phyloP scores from a whole-genome alignment of 2,329 filamentous ascomycete species.

The Pyrenophora tritici-repentis region DNA sequence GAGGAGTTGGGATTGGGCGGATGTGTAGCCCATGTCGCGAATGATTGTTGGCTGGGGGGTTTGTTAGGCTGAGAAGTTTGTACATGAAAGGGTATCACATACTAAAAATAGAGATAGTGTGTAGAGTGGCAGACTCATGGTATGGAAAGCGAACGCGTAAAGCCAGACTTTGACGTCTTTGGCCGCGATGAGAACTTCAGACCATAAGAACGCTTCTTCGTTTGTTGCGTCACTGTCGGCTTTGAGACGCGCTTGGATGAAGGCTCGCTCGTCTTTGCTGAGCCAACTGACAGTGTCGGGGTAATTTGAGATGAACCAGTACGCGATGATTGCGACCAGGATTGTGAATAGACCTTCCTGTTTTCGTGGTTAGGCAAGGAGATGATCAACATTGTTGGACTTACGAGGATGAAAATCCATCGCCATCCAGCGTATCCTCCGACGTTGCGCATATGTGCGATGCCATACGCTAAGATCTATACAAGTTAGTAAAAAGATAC shows the following conservation, averaged over 20 bases:
- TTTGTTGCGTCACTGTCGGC: slow-evolving; percentile 72
- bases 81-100: slow-evolving; percentile 21
- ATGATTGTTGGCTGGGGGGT: slow-evolving; percentile 58
- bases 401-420: slow-evolving; percentile 50
- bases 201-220: slow-evolving; percentile 71
- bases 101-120: slow-evolving; percentile 47
- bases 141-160: slow-evolving; percentile 73
- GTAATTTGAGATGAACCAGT: slow-evolving; percentile 70
- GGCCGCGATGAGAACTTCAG: slow-evolving; percentile 65
- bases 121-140: slow-evolving; percentile 63
- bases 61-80: background rate
- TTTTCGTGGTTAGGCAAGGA: slow-evolving; percentile 11
- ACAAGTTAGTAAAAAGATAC: background rate
- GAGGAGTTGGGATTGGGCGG: slow-evolving; percentile 51
- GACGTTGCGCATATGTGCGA: slow-evolving; percentile 65
- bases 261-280: slow-evolving; percentile 56
- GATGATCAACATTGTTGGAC: background rate
- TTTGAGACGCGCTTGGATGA: slow-evolving; percentile 66
- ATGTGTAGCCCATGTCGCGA: slow-evolving; percentile 50
- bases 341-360: slow-evolving; percentile 47
- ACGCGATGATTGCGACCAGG: slow-evolving; percentile 39
- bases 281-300: slow-evolving; percentile 65
- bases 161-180: slow-evolving; percentile 55
- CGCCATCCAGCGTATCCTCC: slow-evolving; percentile 51
- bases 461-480: slow-evolving; percentile 53